A percentile compares a stretch with the other conserved stretches of the same genome.
Evolutionary conservation across 768 basidiomycete genomes (phyloP).

Genomic region (Mycena belliarum): DNA sequence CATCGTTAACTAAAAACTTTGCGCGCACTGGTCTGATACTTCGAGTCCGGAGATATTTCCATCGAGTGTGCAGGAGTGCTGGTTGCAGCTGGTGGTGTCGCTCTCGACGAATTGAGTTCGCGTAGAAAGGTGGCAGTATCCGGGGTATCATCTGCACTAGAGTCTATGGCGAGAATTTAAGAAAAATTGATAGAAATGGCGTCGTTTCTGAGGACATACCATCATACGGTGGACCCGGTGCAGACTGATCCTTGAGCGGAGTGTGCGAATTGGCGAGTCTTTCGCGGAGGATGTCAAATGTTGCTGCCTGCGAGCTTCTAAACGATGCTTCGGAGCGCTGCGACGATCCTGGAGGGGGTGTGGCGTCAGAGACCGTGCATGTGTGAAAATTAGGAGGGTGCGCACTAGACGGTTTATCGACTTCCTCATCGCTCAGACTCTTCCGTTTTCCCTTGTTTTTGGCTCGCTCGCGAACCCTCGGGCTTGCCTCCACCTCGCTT

Average conservation of each 20-base stretch:
- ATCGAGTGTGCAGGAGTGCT: slow-evolving; percentile 60
- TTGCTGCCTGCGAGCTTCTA: slow-evolving; percentile 44
- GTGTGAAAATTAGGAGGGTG: slow-evolving; percentile 6
- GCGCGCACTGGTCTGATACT: slow-evolving; percentile 56
- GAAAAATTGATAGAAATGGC: not conserved
- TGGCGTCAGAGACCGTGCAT: slow-evolving; percentile 9
- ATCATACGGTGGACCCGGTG: slow-evolving; percentile 33
- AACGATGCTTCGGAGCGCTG: slow-evolving; percentile 37
- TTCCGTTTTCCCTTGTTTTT: slow-evolving; percentile 52
- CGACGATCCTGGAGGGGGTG: slow-evolving; percentile 21
- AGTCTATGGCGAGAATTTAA: slow-evolving; percentile 12
- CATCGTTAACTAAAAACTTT: no score
- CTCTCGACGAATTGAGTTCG: slow-evolving; percentile 39
- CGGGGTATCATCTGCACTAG: slow-evolving; percentile 32
- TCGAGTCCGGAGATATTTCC: slow-evolving; percentile 52
- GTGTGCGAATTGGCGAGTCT: slow-evolving; percentile 42
- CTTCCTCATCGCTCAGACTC: slow-evolving; percentile 71
- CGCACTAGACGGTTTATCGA: slow-evolving; percentile 55
- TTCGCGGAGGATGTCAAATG: slow-evolving; percentile 49
- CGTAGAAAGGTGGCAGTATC: slow-evolving; percentile 41
- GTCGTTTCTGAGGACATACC: slow-evolving; percentile 33
- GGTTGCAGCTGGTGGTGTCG: slow-evolving; percentile 49
- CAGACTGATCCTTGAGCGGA: slow-evolving; percentile 37
- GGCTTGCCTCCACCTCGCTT: slow-evolving; percentile 61
- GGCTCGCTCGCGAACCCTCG: slow-evolving; percentile 42